These are phyloP conservation scores for Sporothrix pseudoabietina DNA, from an alignment of 2,329 filamentous ascomycete genomes.

Conservation along the genomic window DNA sequence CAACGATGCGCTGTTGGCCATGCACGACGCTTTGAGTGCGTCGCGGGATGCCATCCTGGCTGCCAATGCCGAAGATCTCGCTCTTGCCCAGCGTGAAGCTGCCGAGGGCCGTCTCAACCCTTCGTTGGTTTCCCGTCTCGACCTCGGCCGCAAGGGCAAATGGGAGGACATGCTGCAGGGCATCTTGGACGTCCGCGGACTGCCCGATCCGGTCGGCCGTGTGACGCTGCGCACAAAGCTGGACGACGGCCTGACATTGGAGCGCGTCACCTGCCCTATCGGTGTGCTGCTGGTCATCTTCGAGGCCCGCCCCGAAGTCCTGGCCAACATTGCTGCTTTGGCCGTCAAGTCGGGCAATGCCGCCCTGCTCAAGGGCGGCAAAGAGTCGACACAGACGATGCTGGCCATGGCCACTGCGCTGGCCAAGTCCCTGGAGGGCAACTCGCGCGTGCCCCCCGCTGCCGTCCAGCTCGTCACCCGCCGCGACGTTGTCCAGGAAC, in stretches of 20 bases:
- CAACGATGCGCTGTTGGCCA: conserved; percentile 80
- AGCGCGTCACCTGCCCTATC: conserved; percentile 90
- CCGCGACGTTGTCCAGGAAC: conserved; percentile 82
- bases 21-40: conserved; percentile 73
- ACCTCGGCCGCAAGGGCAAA: conserved; percentile 83
- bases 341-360: conserved; percentile 97
- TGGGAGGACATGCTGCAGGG: conserved; percentile 98
- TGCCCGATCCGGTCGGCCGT: conserved; percentile 88
- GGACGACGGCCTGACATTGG: conserved; percentile 81
- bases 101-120: conserved; percentile 74
- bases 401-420: conserved; percentile 85
- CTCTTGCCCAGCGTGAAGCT: conserved; percentile 67
- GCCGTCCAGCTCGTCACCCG: conserved; percentile 94
- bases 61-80: conserved; percentile 83
- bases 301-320: conserved; percentile 95
- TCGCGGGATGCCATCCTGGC: conserved; percentile 76
- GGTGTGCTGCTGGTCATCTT: conserved; percentile 98
- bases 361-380: conserved; percentile 94
- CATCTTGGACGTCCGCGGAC: conserved; percentile 80
- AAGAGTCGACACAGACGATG: conserved; percentile 95
- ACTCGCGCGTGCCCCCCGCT: conserved; percentile 79
- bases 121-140: conserved; percentile 84
- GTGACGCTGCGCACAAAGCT: conserved; percentile 80
- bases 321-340: conserved; percentile 94
- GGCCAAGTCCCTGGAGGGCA: conserved; percentile 75